Evolutionary conservation across 495 filamentous ascomycete genomes (phyloP), one percentile per base, ranked within the genome.

Genomic region (Penicillium lagena): DNA sequence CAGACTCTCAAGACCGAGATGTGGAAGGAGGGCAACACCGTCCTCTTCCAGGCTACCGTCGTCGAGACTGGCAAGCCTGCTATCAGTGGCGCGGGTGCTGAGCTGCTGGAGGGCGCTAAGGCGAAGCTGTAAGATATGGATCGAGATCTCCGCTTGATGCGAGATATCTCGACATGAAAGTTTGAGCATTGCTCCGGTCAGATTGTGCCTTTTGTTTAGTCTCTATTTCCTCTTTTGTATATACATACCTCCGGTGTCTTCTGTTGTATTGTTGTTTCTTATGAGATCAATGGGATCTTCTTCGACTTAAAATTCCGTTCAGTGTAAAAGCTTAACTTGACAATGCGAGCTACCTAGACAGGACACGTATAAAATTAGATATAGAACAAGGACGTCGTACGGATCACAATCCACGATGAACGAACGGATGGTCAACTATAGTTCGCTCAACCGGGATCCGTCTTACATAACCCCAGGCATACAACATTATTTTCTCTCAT

Each of bases 1-100:
- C 88, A 98, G 80, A 97, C 89, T 40, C 78, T 98, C 31, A 79
- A 82, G 56, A 97, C 90, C 29, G 93, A 97, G 80, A 95, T 95
- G 88, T 98, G 93, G 93, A 95, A 89, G 78, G 89, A 91, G 60
- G 86, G 82, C n/a, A 78, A 77, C 49, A 85, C 79, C 58, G 83
- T 98, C 22, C 66, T 96, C 38, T 98, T 98, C 76, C 90, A 97
- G 78, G 81, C 82, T 13, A 91, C 79, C 59, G 93, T 98, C 35
- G 87, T 90, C 58, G 93, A 98, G 77, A 98, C 93, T 40, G 94
- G 93, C 37, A 97, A 96, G 76, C 68, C 90, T 51, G 87, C 86
- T 49, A 96, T 98, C 67, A 78, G 79, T 9, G 89, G 85, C 10
- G 94, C 86, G 13, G 91, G 89, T 12, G 90, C 82, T 3, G 91